Evolutionary conservation across 2,329 filamentous ascomycete species (phyloP), one percentile per base, ranked within the genome.

Genomic region (Paecilomyces sp.): DNA sequence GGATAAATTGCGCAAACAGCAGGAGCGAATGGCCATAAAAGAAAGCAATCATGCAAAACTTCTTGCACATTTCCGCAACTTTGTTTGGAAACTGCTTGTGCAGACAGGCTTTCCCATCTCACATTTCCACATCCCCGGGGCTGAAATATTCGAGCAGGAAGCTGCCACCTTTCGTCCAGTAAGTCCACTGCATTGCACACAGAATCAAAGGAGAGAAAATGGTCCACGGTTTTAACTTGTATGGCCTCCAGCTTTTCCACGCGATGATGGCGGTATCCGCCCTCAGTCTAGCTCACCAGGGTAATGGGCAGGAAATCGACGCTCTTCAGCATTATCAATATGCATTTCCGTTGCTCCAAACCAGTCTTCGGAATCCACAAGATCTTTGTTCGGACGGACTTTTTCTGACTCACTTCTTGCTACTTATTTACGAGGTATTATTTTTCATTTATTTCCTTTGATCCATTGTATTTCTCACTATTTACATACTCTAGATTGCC

Each of bases 261-360:
- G 82, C 83, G 7, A 83, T 85, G 63, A 83, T 83, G 74, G 82
- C 83, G 3, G 70, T 85, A n/a, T 81, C 81, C 24, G 81, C 81
- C 18, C 75, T 84, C 53, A 82, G 80, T 65, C 72, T 83, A 52
- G 76, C 78, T 24, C 76, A 79, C 57, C 77, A 74, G 63, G 76
- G 78, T 33, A 76, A 73, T 31, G 73, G 75, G 31, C 76, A 78
- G 57, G 75, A 77, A 57, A 73, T 83, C 60, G 77, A 81, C 64
- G 79, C 80, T 11, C 70, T 83, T 54, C 79, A 83, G 61, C 81
- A 84, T 64, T 84, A 85, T 64, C 78, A 83, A 56, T 76, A 81
- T 65, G 80, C 81, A 2, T 76, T 84, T 25, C 75, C 79, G 8
- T 77, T 78, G 2, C 69, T 84, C 2, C 76, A 81, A 58, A 74